These are phyloP conservation scores for Microdochium nivale DNA, from an alignment of 2,329 filamentous ascomycete species.

Conservation along the genomic window DNA sequence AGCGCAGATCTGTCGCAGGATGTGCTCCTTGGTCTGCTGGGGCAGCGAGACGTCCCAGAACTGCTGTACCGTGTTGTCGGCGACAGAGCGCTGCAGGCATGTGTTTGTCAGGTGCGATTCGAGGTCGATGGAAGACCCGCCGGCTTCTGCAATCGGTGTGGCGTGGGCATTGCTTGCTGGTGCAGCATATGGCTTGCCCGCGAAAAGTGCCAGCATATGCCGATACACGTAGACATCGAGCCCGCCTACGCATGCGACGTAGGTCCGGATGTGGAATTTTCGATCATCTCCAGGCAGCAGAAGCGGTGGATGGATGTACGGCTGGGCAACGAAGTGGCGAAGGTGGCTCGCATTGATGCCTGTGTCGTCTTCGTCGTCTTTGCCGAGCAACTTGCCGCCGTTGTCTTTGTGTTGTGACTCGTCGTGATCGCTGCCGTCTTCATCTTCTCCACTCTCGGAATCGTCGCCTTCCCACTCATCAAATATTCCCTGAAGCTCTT, in stretches of 20 bases:
- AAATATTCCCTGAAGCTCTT: conserved; percentile 78
- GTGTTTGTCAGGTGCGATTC: conserved; percentile 88
- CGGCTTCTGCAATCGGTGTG: conserved; percentile 20
- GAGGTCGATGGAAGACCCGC: conserved; percentile 39
- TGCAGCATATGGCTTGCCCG: conserved; percentile 60
- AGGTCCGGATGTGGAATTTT: conserved; percentile 94
- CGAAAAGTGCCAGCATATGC: conserved; percentile 90
- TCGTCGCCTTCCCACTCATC: conserved; percentile 76
- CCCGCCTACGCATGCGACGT: conserved; percentile 73
- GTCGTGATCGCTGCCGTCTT: conserved; percentile 23
- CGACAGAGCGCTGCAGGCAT: conserved; percentile 64
- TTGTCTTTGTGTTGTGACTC: conserved; percentile 11
- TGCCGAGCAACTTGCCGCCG: conserved; percentile 7
- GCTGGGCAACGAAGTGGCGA: conserved; percentile 91
- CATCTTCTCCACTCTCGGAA: conserved; percentile 53
- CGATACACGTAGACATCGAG: conserved; percentile 80
- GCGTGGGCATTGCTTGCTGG: conserved; percentile 38
- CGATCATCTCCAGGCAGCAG: conserved; percentile 56
- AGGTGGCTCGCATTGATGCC: conserved; percentile 80
- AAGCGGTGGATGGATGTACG: conserved; percentile 85
- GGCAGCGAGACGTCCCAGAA: conserved; percentile 52
- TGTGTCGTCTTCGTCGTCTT: conserved; percentile 26
- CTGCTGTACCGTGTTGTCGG: conserved; percentile 58
- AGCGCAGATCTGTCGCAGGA: conserved; percentile 66
- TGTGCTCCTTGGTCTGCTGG: conserved; percentile 40